Conservation (phyloP, 106 monocot genomes). For the Amphibolis antarctica region DNA sequence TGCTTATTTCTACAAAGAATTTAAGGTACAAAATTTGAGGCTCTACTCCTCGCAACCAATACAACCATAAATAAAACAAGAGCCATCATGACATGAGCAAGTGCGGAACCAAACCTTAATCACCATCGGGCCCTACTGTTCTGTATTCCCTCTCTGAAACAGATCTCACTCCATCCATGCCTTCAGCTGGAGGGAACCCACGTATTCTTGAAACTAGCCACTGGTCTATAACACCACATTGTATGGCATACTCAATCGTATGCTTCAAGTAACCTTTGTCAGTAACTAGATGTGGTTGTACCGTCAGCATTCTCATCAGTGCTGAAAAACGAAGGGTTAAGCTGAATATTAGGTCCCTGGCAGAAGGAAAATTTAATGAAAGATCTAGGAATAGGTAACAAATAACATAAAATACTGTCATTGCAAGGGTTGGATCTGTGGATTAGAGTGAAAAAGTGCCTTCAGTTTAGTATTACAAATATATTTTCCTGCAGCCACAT, state of each 20-base stretch:
- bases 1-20: background rate
- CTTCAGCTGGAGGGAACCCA: conserved; percentile 52
- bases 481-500: no score
- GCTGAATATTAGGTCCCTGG: no score
- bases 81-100: background rate
- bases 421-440: no score
- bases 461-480: no score
- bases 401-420: no score
- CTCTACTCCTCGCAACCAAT: background rate
- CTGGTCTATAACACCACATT: conserved; percentile 67
- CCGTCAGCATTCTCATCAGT: conserved; percentile 76
- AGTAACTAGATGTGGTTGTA: conserved; percentile 54
- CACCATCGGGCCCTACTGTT: conserved; percentile 18
- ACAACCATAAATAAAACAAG: background rate
- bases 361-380: no score
- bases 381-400: no score
- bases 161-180: conserved; percentile 23
- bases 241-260: conserved; percentile 61
- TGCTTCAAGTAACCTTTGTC: conserved; percentile 62
- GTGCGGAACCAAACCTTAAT: background rate
- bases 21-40: background rate
- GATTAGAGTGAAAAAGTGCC: no score
- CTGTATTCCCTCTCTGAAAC: conserved; percentile 58
- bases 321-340: conserved; percentile 29
- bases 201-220: conserved; percentile 33